Evolutionary conservation across 805 yeast species (phyloP), one percentile per base, ranked within the genome.

Genomic region (Dipodascus geniculatus): DNA sequence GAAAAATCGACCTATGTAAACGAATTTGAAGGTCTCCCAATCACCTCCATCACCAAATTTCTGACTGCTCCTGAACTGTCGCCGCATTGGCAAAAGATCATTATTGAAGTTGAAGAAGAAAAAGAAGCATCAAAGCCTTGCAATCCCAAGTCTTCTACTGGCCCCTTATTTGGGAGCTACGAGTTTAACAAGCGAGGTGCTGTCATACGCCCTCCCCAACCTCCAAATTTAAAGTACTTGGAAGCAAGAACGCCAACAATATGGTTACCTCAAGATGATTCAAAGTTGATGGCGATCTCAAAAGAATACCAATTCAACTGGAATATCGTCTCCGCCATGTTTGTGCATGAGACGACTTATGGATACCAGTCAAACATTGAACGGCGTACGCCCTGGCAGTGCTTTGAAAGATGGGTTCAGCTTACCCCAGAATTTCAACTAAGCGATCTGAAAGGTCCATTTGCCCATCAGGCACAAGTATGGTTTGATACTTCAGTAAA

Each of bases 301-400:
- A 86, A 88, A 23, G 89, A 89, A 57, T 90, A 82, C 65, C 81
- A 87, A 6, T 89, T 87, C 71, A 93, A 93, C 65, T 93, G 99
- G 99, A 89, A 83, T 56, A 77, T 90, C 51, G 87, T 93, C 22
- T 81, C 96, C 2, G 85, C 90, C 3, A 87, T 85, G 63, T 71
- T 93, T 65, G 77, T 85, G 48, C 76, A 83, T 1, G 74, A 77
- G 51, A 78, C 88, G 1, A 78, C 87, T 0, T 75, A 80, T 58
- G 79, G 83, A 14, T 89, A 87, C 66, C 78, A 82, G 42, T 85
- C 98, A 0, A 89, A 87, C 63, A 87, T 89, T 54, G 98, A 93
- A 67, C 79, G 97, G 63, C 78, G 99, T 63, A 93, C 98, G 0
- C 95, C 99, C 0, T 93, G 99, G 99, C 98, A 91, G 66, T 91